These are phyloP conservation scores for Aureobasidium sp. DNA, from an alignment of 2,329 filamentous ascomycete species.

Conservation along the genomic window DNA sequence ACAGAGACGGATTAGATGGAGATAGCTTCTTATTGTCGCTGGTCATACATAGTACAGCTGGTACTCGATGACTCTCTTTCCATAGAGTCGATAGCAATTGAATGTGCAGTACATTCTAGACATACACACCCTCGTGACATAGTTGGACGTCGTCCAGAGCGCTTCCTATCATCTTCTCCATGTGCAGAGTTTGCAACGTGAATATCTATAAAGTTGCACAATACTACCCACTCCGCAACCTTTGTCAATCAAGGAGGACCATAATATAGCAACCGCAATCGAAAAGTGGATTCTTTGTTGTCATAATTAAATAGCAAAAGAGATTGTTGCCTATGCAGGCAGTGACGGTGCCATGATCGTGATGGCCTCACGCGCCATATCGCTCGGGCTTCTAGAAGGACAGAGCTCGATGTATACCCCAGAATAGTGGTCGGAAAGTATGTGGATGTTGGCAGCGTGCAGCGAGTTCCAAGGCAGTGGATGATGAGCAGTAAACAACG, in stretches of 20 bases:
- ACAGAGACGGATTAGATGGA: background rate
- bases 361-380: background rate
- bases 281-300: background rate
- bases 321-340: background rate
- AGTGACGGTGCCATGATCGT: background rate
- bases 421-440: background rate
- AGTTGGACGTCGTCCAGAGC: no score
- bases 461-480: background rate
- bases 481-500: background rate
- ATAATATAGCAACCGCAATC: no score
- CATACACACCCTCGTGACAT: background rate
- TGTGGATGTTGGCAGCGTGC: background rate
- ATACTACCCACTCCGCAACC: background rate
- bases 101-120: background rate
- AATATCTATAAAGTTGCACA: no score
- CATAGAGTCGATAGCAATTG: background rate
- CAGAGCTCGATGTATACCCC: conserved; percentile 1
- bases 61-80: background rate
- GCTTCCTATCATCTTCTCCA: no score
- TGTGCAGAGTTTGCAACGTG: no score
- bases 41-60: background rate
- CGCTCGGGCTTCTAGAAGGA: conserved; percentile 1
- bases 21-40: background rate
- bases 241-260: background rate
- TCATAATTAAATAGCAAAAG: background rate